Base-by-base conservation (phyloP, 768 basidiomycete genomes). In the Naganishia antarctica region DNA sequence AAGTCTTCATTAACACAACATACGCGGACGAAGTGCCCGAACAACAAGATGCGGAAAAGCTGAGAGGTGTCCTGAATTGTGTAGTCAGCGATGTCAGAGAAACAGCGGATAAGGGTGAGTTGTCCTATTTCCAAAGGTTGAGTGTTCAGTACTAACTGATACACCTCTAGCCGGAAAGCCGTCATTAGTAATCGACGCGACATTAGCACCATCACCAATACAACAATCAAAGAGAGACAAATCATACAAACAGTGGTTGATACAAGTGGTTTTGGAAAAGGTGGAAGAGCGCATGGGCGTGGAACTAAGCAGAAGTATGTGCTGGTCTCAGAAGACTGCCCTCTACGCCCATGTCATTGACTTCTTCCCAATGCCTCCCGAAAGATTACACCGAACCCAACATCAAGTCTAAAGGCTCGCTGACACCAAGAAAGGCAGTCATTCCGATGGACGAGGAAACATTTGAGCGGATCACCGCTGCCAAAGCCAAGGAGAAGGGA, bases 341-440 rank as follows among this genome's bases (percentile, higher is more conserved):
- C 8, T n/a, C n/a, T n/a, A n/a, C 34, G 13, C 2, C 1, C 25
- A 28, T 4, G 3, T 29, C 8, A 12, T 11, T 11, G 34, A 21
- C 4, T 21, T 44, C 26, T 26, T 16, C 15, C 51, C 29, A 28
- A 1, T 28, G 7, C 3, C 3, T n/a, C n/a, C n/a, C n/a, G n/a
- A 28, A 48, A 66, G 65, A 66, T 37, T 66, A 66, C 41, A 46
- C 49, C 31, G 65, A 66, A 41, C 65, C 65, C 5, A 66, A 66
- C 40, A 66, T 66, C 60, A 61, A 61, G 18, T 32, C 21, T n/a
- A 66, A 66, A 47, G 65, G 65, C 40, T 4, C 29, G 18, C 49
- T 66, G 26, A 4, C 4, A 29, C 65, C 65, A 18, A 32, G 65
- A 16, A 48, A 26, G 9, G 65, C 65, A 3, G 65, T 66, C 3